Evolutionary conservation across 1,284 basidiomycete genomes (phyloP), one percentile per base, ranked within the genome.

Genomic region (Leccinum huronense): DNA sequence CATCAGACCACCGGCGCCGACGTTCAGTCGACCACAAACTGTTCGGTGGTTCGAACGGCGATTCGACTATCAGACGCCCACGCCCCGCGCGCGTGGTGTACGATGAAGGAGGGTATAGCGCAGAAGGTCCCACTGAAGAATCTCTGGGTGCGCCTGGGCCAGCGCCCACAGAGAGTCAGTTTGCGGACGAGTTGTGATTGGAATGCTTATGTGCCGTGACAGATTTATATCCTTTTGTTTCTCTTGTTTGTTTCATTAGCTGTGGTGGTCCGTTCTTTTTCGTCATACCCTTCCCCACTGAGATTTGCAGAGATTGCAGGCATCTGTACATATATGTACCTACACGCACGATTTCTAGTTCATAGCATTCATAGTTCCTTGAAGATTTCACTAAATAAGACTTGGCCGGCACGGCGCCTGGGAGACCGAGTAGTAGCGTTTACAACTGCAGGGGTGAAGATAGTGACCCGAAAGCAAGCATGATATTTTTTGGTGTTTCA

Each of bases 1-100:
- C 89, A 8, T 87, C 87, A 0, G 86, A 88, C 71, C 84, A 83
- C 1, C 78, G 78, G 11, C 59, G 67, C 1, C 80, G 80, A 1
- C 82, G 78, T 69, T 69, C 67, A 16, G 70, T 64, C 36, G 75
- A 73, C 19, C 68, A 68, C n/a, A 66, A 65, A 13, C 61, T 62
- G 8, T 61, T 66, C 45, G 38, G 58, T 2, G 62, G 63, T 10
- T 68, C 72, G 51, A 72, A 68, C 51, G 70, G 73, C 6, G 57
- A 3, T 16, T 61, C 67, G 7, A 70, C 72, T 27, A 63, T 65
- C 33, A 69, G 70, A 65, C 67, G 67, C 0, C 19, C 53, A 65
- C 67, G 67, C 0, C 19, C 53, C 58, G 58, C 63, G 9, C 62
- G 56, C n/a, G 51, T 33, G 4, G 66, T 60, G 3, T 65, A 60